phyloP scores from a whole-genome alignment of 768 basidiomycete genomes.

The Pleurotus tuber-regium region DNA sequence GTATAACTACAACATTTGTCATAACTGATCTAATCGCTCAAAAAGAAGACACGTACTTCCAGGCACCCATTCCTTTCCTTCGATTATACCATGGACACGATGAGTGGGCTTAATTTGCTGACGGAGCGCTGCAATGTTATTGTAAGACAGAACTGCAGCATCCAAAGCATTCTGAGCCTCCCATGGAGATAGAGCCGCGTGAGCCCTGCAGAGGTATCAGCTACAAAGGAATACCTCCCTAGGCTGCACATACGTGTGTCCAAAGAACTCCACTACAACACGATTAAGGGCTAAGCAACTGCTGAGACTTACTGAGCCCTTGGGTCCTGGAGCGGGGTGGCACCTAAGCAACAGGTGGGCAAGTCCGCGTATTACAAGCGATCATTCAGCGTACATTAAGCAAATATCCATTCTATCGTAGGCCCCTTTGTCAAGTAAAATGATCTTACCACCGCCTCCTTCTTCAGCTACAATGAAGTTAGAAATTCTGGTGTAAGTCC shows the following conservation, averaged over 20 bases:
- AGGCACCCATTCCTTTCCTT: conserved; percentile 71
- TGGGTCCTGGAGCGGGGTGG: conserved; percentile 78
- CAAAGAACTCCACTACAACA: conserved; percentile 61
- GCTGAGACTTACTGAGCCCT: conserved; percentile 62
- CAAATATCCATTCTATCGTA: conserved; percentile 79
- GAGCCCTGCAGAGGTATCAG: conserved; percentile 46
- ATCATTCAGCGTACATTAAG: conserved; percentile 69
- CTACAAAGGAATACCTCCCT: background rate
- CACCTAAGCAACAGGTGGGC: conserved; percentile 45
- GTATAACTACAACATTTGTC: conserved; percentile 55
- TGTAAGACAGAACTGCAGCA: conserved; percentile 85
- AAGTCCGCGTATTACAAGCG: background rate
- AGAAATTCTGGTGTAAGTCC: too few species aligned
- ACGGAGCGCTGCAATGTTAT: conserved; percentile 72
- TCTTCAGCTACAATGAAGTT: conserved; percentile 58
- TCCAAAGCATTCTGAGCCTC: conserved; percentile 83
- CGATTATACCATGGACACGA: conserved; percentile 78
- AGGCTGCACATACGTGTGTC: conserved; percentile 57
- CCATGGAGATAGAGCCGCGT: conserved; percentile 67
- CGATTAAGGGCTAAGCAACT: conserved; percentile 62
- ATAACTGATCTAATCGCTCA: background rate
- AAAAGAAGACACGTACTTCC: conserved; percentile 48
- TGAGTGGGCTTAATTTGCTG: conserved; percentile 80
- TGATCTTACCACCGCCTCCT: conserved; percentile 70
- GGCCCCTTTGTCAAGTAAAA: conserved; percentile 65